Percentiles rank a stretch among this genome's conserved stretches.
phyloP scores from a whole-genome alignment of 78 protist genomes.

The Dictyostelium intermedium region DNA sequence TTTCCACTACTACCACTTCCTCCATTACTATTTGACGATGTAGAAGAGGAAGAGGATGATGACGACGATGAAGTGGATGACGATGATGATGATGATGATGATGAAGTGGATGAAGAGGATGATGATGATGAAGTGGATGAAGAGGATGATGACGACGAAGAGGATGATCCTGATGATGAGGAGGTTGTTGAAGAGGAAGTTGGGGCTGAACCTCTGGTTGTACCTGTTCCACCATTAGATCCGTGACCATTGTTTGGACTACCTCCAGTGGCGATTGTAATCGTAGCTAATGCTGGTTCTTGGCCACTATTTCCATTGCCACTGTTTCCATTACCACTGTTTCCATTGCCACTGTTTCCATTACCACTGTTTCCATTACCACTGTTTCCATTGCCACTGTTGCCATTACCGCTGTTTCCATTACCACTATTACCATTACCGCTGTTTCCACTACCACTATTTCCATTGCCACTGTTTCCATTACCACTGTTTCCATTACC shows the following conservation, averaged over 20 bases:
- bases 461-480: too few relatives aligned
- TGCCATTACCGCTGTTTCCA: too few relatives aligned
- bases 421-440: too few relatives aligned
- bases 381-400: neutral
- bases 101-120: neutral
- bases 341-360: neutral
- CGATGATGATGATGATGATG: neutral
- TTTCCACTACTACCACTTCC: neutral
- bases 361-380: neutral
- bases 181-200: neutral
- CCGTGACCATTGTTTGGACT: too few relatives aligned
- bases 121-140: neutral
- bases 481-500: too few relatives aligned
- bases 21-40: neutral
- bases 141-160: neutral
- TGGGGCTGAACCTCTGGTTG: neutral
- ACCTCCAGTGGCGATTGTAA: too few relatives aligned
- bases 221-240: neutral
- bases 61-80: neutral
- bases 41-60: neutral
- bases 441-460: too few relatives aligned
- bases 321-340: neutral
- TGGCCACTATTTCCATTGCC: neutral
- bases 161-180: neutral
- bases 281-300: too few relatives aligned